Evolutionary conservation across 2,329 filamentous ascomycete genomes (phyloP), one percentile per base, ranked within the genome.

Genomic region (Botrytis tulipae): DNA sequence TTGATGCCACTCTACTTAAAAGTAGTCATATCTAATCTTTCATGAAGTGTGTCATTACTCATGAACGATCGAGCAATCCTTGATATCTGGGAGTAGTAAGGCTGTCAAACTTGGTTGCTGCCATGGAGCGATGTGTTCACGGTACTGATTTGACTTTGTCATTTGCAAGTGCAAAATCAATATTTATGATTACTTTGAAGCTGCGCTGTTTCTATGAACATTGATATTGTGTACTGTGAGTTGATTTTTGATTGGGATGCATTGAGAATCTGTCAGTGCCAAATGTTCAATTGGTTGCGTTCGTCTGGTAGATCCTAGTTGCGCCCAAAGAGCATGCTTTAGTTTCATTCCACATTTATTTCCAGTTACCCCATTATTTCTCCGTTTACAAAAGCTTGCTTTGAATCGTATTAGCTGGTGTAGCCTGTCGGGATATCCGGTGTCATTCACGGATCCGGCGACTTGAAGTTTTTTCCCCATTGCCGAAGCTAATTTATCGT

Each of bases 131-230:
- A 57, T 57, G 4, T 8, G 51, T 29, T 29, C n/a, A 57, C n/a
- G 14, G n/a, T 18, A 57, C 51, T 29, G n/a, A 29, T 57, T 8
- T 18, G n/a, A 7, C n/a, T 57, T 32, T 29, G 48, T 57, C 14
- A 32, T 29, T 29, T 57, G 51, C 51, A 29, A 57, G 6, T 57
- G 51, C n/a, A 29, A 57, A 57, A 1, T 8, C n/a, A 29, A 57
- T 18, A 57, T 3, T 25, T 29, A 57, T 18, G 1, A 32, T 1
- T 8, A 18, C 18, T 18, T 29, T 57, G 14, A 3, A 57, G n/a
- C n/a, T 9, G 0, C 14, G n/a, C 2, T 9, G 1, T 18, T 29
- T 9, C 7, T 57, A 7, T 57, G 3, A 8, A 57, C 6, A 16
- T 57, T 57, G n/a, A 29, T 29, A 29, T 8, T 14, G 12, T 18